These are phyloP conservation scores for Sporodiniella umbellata DNA, from an alignment of 371 early-diverging fungal species.

Conservation along the genomic window DNA sequence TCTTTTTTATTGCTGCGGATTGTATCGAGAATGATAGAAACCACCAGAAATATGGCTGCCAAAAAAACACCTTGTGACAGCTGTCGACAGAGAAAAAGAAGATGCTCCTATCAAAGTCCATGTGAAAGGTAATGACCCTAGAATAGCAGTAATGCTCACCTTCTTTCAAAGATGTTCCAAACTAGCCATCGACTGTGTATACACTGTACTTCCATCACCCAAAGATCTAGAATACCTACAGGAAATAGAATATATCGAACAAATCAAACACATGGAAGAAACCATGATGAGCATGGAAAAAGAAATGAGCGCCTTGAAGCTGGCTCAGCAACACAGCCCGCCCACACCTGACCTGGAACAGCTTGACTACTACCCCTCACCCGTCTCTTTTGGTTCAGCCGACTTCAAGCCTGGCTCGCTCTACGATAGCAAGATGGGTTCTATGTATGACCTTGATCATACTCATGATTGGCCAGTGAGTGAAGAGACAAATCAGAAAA, in stretches of 20 bases:
- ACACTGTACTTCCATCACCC: slow-evolving; percentile 33
- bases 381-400: not conserved
- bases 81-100: slow-evolving; percentile 40
- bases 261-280: slow-evolving; percentile 11
- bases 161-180: slow-evolving; percentile 24
- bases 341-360: not conserved
- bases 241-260: slow-evolving; percentile 17
- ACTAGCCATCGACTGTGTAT: slow-evolving; percentile 25
- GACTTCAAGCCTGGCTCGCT: too few species aligned
- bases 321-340: not conserved
- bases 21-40: not conserved
- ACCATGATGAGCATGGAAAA: slow-evolving; percentile 19
- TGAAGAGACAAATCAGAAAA: not conserved
- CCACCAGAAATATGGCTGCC: not conserved
- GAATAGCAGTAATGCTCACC: too few species aligned
- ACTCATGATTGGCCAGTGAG: too few species aligned
- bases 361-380: slow-evolving; percentile 17
- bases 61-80: not conserved
- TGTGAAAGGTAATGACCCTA: slow-evolving; percentile 47
- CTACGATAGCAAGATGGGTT: too few species aligned
- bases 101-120: slow-evolving; percentile 35
- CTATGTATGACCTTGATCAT: too few species aligned
- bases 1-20: not conserved
- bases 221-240: slow-evolving; percentile 38
- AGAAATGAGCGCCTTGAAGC: slow-evolving; percentile 9